Conservation (phyloP, 2,329 filamentous ascomycete species). For the Chrysoporthe puriensis region DNA sequence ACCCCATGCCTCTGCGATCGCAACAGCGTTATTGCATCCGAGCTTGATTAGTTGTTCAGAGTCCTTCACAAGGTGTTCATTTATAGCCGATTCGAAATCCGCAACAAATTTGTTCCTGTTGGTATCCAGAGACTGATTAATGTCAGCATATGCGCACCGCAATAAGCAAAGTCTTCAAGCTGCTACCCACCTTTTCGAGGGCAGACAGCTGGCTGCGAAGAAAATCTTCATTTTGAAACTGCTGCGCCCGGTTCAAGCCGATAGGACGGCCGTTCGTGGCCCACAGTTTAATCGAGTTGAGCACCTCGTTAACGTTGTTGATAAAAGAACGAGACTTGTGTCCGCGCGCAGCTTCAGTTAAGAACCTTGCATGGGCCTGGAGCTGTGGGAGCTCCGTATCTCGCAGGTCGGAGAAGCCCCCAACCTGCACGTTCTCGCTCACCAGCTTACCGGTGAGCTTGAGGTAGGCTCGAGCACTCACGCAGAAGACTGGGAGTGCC, state of each 20-base stretch:
- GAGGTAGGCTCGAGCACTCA: constrained; percentile 65
- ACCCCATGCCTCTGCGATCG: constrained; percentile 31
- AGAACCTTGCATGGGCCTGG: constrained; percentile 59
- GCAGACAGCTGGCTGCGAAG: background rate
- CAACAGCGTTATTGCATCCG: constrained; percentile 11
- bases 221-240: background rate
- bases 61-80: background rate
- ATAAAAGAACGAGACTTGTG: constrained; percentile 53
- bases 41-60: constrained; percentile 1
- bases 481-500: constrained; percentile 65
- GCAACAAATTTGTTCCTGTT: background rate
- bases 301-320: constrained; percentile 51
- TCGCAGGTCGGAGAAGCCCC: constrained; percentile 53
- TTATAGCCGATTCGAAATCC: background rate
- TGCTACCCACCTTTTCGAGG: background rate
- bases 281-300: constrained; percentile 55
- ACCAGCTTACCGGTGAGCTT: constrained; percentile 59
- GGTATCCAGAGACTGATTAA: background rate
- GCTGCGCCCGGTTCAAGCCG: background rate
- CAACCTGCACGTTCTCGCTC: constrained; percentile 52
- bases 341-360: constrained; percentile 45
- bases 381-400: constrained; percentile 65
- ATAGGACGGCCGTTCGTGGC: constrained; percentile 35
- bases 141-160: background rate
- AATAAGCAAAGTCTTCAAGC: background rate